Evolutionary conservation across 352 stramenopile genomes (phyloP), one percentile per base, ranked within the genome.

Genomic region (Aphanomyces invadans): DNA sequence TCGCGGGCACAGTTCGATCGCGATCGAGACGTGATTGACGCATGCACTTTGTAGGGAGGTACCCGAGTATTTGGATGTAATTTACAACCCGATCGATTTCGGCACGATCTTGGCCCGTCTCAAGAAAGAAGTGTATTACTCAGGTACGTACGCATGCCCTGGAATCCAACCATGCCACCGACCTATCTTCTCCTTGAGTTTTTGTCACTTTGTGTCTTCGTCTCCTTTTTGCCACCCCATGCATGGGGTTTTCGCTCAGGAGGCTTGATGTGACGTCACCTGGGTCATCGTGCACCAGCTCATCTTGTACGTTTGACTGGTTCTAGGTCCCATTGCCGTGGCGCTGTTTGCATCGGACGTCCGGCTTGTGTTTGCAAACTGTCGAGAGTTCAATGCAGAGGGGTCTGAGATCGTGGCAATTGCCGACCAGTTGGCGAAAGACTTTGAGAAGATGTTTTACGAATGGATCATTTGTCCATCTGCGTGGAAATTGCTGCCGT

Each of bases 61-160:
- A 25, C 75, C 85, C 5, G 87, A 94, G 56, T 95, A 95, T 65
- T 65, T 94, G 25, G 92, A 94, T 62, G 74, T 90, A 39, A 93
- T 95, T 42, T 77, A 74, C 11, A 95, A 94, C 68, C 87, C 87
- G 19, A 93, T 95, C 74, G 87, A 95, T 71, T 72, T 95, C n/a
- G 85, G 87, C 29, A 88, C 87, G 0, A 90, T 95, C 63, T 69
- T 70, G 7, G 82, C 78, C 3, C 74, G 87, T 33, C 62, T 94
- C 56, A 77, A 73, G 32, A 73, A 84, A 11, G 86, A 95, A 68
- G 92, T 73, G 62, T 92, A 93, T 71, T 95, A 95, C 60, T 62
- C 89, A 54, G 86, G 55, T 63, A 49, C 26, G 31, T 17, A 4
- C 5, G 7, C 36, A 42, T 42, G 15, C n/a, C n/a, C n/a, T n/a